These are phyloP conservation scores for Lentinus brumalis DNA, from an alignment of 768 basidiomycete species.

Conservation along the genomic window DNA sequence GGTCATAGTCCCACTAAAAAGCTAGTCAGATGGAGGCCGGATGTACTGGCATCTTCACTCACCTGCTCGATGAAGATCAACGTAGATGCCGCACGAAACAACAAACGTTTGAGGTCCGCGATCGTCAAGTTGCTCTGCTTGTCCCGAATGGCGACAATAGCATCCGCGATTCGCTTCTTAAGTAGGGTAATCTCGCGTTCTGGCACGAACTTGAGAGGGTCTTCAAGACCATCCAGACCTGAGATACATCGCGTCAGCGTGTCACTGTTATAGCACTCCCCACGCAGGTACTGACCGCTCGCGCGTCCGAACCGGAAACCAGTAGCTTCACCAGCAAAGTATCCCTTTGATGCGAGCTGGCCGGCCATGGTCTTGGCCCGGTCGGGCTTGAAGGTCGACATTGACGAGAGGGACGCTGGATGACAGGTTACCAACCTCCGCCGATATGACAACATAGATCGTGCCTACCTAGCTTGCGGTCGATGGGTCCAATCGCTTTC, in stretches of 20 bases:
- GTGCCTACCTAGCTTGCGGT: conserved; percentile 73
- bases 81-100: conserved; percentile 85
- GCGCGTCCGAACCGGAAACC: conserved; percentile 73
- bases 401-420: conserved; percentile 54
- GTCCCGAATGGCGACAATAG: conserved; percentile 65
- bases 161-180: conserved; percentile 64
- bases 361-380: conserved; percentile 78
- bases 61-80: conserved; percentile 73
- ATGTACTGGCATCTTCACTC: not conserved
- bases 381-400: conserved; percentile 74
- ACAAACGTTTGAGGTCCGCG: conserved; percentile 79
- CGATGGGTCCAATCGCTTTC: conserved; percentile 75
- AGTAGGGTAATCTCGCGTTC: conserved; percentile 64
- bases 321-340: conserved; percentile 84
- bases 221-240: conserved; percentile 5
- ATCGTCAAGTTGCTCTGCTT: conserved; percentile 77
- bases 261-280: not conserved
- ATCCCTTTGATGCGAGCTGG: conserved; percentile 89
- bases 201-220: conserved; percentile 46
- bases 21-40: not conserved
- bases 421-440: not conserved
- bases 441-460: not conserved
- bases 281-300: conserved; percentile 48
- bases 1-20: conserved; percentile 75
- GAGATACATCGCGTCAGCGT: not conserved